phyloP scores from a whole-genome alignment of 306 rosid species.

The Prunus salicina region DNA sequence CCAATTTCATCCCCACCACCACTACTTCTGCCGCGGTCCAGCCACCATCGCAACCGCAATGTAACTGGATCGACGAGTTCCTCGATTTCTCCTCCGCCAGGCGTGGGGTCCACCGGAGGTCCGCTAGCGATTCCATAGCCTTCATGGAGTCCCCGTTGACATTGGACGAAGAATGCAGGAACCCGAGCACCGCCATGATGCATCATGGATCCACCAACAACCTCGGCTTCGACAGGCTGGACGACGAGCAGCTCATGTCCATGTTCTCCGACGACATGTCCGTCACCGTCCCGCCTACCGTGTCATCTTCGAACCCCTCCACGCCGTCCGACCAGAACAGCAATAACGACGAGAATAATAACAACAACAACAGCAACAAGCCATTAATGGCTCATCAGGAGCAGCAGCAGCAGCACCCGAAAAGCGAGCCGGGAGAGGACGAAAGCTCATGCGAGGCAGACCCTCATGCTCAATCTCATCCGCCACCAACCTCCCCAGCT shows the following conservation, averaged over 20 bases:
- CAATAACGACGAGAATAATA: slow-evolving; percentile 53
- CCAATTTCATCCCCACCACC: slow-evolving; percentile 34
- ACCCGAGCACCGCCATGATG: slow-evolving; percentile 1
- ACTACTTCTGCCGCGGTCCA: neutral
- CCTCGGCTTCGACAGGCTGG: slow-evolving; percentile 55
- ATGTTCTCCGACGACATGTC: slow-evolving; percentile 74
- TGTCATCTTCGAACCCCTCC: slow-evolving; percentile 54
- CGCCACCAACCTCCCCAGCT: slow-evolving; percentile 17
- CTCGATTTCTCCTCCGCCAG: slow-evolving; percentile 78
- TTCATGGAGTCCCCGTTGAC: slow-evolving; percentile 56
- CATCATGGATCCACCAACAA: slow-evolving; percentile 15
- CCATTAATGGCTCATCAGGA: neutral
- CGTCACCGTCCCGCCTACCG: slow-evolving; percentile 33
- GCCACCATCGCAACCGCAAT: slow-evolving; percentile 8
- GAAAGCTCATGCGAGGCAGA: slow-evolving; percentile 52
- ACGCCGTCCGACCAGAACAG: slow-evolving; percentile 83
- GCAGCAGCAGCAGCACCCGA: slow-evolving; percentile 31
- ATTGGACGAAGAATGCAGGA: slow-evolving; percentile 28
- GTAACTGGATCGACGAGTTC: slow-evolving; percentile 73
- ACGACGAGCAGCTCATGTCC: slow-evolving; percentile 82
- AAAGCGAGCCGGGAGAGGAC: slow-evolving; percentile 66
- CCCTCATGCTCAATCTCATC: slow-evolving; percentile 18
- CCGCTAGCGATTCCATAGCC: slow-evolving; percentile 80
- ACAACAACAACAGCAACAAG: neutral
- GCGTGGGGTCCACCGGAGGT: slow-evolving; percentile 67